These are phyloP conservation scores for Fraxinus angustifolia DNA, from an alignment of 305 asterid species.

Conservation along the genomic window DNA sequence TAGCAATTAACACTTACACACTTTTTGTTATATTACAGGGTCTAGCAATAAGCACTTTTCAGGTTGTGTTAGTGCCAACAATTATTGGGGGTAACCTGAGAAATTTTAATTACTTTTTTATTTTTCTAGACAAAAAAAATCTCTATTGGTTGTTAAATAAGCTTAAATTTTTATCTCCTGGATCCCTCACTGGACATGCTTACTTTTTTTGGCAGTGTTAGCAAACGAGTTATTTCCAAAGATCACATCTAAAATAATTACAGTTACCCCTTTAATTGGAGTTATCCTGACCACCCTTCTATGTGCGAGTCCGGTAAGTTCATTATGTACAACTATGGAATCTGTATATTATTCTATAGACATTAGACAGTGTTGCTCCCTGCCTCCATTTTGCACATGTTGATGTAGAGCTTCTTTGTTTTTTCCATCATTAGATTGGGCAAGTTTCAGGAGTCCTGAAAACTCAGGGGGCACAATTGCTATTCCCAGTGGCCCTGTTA, in stretches of 20 bases:
- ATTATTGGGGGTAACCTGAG: constrained; percentile 76
- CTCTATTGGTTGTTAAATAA: constrained; percentile 7
- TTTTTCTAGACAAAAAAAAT: constrained; percentile 1
- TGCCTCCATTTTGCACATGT: not conserved
- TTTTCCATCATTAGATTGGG: constrained; percentile 61
- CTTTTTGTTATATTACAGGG: constrained; percentile 52
- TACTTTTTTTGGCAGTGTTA: constrained; percentile 56
- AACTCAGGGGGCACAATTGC: constrained; percentile 76
- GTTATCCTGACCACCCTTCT: constrained; percentile 90
- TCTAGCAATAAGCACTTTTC: constrained; percentile 92
- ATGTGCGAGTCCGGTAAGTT: constrained; percentile 95
- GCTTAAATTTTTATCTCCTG: constrained; percentile 6
- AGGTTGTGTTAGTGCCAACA: constrained; percentile 94
- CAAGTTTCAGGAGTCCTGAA: constrained; percentile 89
- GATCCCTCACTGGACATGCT: constrained; percentile 14
- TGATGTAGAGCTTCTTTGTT: constrained; percentile 1
- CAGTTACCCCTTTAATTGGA: constrained; percentile 81
- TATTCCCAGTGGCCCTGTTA: constrained; percentile 76
- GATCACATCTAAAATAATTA: constrained; percentile 77
- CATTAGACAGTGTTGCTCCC: not conserved
- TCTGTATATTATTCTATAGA: not conserved
- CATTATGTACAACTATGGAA: constrained; percentile 5
- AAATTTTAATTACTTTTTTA: not conserved
- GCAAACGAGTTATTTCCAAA: constrained; percentile 83
- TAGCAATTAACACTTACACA: not conserved